Percentiles rank a stretch among this genome's conserved stretches.
These are phyloP conservation scores for Linnemannia elongata DNA, from an alignment of 192 early-diverging fungal species.

Conservation along the genomic window DNA sequence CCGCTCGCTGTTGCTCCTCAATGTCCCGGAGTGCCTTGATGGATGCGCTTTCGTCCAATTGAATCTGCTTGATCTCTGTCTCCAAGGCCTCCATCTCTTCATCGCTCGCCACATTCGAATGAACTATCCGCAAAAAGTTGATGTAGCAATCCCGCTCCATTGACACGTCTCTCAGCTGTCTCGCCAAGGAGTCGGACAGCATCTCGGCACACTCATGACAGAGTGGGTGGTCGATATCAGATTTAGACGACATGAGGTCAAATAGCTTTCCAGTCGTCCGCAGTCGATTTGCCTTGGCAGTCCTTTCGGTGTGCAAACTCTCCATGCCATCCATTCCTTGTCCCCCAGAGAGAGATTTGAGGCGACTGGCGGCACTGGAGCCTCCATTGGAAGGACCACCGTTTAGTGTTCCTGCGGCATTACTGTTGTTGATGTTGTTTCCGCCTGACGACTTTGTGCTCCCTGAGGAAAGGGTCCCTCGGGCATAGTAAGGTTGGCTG, in stretches of 20 bases:
- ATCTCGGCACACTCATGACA: constrained; percentile 94
- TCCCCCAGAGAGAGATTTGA: constrained; percentile 20
- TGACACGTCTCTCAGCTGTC: constrained; percentile 76
- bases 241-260: constrained; percentile 81
- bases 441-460: neutral
- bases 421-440: neutral
- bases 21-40: constrained; percentile 65
- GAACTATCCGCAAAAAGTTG: constrained; percentile 74
- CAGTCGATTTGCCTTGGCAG: constrained; percentile 62
- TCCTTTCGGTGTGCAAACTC: constrained; percentile 24
- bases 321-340: constrained; percentile 21
- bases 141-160: constrained; percentile 84
- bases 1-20: constrained; percentile 58
- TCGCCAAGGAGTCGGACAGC: constrained; percentile 76
- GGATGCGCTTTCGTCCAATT: constrained; percentile 51
- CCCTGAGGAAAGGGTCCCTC: constrained; percentile 14
- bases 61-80: constrained; percentile 65
- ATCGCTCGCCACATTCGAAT: constrained; percentile 62
- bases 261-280: constrained; percentile 79
- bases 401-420: constrained; percentile 1
- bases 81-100: constrained; percentile 65
- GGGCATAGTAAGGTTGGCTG: constrained; percentile 18
- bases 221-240: constrained; percentile 84
- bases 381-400: neutral
- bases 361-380: neutral